phyloP scores from a whole-genome alignment of 2,329 filamentous ascomycete species.

The Colletotrichum costaricense region DNA sequence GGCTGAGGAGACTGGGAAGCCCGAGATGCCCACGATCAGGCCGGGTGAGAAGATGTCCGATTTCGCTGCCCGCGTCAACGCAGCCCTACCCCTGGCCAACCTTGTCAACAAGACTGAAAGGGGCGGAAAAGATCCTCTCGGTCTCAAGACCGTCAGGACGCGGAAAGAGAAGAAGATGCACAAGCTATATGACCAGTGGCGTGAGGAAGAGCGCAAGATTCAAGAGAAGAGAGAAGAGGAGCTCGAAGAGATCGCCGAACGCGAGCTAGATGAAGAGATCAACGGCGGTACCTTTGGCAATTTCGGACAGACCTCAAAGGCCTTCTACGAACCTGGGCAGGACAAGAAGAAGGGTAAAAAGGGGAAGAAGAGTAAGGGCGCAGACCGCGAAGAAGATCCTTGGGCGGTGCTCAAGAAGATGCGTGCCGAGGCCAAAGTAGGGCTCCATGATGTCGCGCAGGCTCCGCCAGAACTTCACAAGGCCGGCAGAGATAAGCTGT shows the following conservation, averaged over 20 bases:
- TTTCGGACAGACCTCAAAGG: slow-evolving; percentile 46
- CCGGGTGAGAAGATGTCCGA: slow-evolving; percentile 87
- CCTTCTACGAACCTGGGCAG: slow-evolving; percentile 54
- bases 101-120: slow-evolving; percentile 73
- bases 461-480: slow-evolving; percentile 81
- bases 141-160: slow-evolving; percentile 77
- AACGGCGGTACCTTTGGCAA: slow-evolving; percentile 55
- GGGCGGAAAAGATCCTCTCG: slow-evolving; percentile 71
- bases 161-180: slow-evolving; percentile 88
- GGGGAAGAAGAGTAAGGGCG: slow-evolving; percentile 51
- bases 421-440: slow-evolving; percentile 65
- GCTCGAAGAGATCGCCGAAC: slow-evolving; percentile 71
- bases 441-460: slow-evolving; percentile 71
- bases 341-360: slow-evolving; percentile 57
- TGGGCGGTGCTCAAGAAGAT: slow-evolving; percentile 80
- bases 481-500: slow-evolving; percentile 46
- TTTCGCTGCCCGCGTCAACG: slow-evolving; percentile 86
- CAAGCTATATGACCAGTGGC: slow-evolving; percentile 83
- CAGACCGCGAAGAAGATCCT: slow-evolving; percentile 73
- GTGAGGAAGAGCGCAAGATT: slow-evolving; percentile 72
- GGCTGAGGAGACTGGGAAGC: slow-evolving; percentile 36
- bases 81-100: slow-evolving; percentile 80
- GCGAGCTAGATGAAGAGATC: slow-evolving; percentile 70
- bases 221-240: slow-evolving; percentile 75
- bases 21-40: slow-evolving; percentile 73